Evolutionary conservation across 768 basidiomycete species (phyloP), one percentile per base, ranked within the genome.

Genomic region (Boletellus ananas): DNA sequence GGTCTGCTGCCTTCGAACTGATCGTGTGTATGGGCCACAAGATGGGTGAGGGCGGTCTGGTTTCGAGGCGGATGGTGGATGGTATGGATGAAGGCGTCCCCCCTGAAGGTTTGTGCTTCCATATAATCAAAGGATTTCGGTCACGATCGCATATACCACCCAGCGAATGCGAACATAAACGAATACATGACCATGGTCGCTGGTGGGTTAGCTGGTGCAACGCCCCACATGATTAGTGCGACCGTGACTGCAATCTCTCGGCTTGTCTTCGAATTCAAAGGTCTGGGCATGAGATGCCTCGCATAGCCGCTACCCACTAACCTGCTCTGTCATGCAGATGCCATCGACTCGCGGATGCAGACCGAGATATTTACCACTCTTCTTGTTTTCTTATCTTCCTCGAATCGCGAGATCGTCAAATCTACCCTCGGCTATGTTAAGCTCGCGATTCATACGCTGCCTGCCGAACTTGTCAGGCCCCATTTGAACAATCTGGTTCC

Each of bases 141-240:
- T 8, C 45, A 27, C 52, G 10, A 43, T 57, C 35, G 43, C 41
- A 48, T 43, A 10, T 72, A 25, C 36, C 43, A 37, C 50, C 10
- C 49, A 80, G 89, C 81, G 45, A 70, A 71, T 45, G 94, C 93
- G 0, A 90, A 67, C 60, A 77, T 94, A 39, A 85, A 92, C 58
- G 96, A 98, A 65, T 98, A 90, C 65, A 76, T 98, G 73, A 99
- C 90, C 3, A 98, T 99, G 94, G 75, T 97, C 25, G 90, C 90
- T 34, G 94, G 93, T 58, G 96, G 96, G 50, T 71, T 98, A 41
- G 94, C 93, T 9, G 94, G 92, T 18, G 85, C 89, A 13, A 90
- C 83, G 11, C 94, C 95, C 0, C 96, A 99, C 64, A 98, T 96
- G 93, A 95, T 98, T 66, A 95, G 94, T 62, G 96, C 96, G 2